Base-by-base conservation (phyloP, 768 basidiomycete genomes). In the Lanmaoa rubissima region DNA sequence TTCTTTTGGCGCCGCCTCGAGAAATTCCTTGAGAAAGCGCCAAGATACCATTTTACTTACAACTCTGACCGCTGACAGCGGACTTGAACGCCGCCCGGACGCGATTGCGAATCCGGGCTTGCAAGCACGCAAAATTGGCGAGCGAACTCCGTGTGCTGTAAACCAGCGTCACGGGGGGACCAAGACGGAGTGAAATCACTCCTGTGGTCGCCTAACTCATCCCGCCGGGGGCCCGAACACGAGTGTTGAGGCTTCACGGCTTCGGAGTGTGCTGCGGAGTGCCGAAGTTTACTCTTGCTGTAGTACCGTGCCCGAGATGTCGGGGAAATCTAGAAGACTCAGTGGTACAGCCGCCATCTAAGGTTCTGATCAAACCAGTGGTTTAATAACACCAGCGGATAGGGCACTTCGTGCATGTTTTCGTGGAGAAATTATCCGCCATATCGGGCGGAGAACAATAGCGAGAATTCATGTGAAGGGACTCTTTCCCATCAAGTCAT, bases 1-100 rank as follows among this genome's bases (percentile, higher is more conserved):
- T 53, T 61, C 57, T 67, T 69, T 61, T 61, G 60, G 45, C 53
- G 61, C 56, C 51, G 51, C 46, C 61, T 50, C 54, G 40, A 64
- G 63, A 67, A 60, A 49, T 47, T 42, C n/a, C 53, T 45, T 41
- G 28, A 35, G 12, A 55, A 64, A 44, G 54, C 54, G 61, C 66
- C 54, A 34, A 52, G 26, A 39, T 26, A 38, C 43, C 21, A 3
- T 54, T 16, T 48, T 51, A 53, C 51, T 42, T 39, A 32, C 48
- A 17, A 50, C 28, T 40, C 52, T 53, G 42, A 41, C 54, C 57
- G 54, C 13, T 56, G 65, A 54, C 51, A 62, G 26, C 65, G 65
- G 65, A 46, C 38, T 26, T 43, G 45, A 24, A 24, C 21, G 21
- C 21, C 21, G 21, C 21, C 21, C 21, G 21, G 47, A 46, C 36